These are phyloP conservation scores for Diaporthe citrichinensis DNA, from an alignment of 2,329 filamentous ascomycete genomes.

Conservation along the genomic window DNA sequence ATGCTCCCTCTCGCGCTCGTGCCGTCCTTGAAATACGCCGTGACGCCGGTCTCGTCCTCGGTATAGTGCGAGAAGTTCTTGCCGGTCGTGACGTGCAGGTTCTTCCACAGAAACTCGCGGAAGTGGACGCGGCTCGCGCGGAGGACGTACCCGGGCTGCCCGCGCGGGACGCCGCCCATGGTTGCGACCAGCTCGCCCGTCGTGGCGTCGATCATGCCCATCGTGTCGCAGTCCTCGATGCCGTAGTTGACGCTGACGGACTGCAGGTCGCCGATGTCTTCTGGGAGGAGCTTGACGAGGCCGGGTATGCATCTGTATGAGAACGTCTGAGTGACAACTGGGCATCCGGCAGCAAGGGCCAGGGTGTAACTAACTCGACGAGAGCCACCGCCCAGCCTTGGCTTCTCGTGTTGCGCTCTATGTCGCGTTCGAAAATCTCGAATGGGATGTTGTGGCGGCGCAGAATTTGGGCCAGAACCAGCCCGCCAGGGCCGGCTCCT, in stretches of 20 bases:
- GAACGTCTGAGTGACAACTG: neutral
- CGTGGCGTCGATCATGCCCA: neutral
- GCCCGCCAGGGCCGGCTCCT: neutral
- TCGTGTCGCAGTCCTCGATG: neutral
- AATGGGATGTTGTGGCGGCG: neutral
- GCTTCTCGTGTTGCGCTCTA: neutral
- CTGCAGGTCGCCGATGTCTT: neutral
- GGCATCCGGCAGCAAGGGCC: fast-evolving
- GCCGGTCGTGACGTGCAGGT: neutral
- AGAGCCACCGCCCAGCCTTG: neutral
- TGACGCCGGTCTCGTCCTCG: neutral
- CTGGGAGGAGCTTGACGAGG: neutral
- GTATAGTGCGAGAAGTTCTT: neutral
- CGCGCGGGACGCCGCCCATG: neutral
- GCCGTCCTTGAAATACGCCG: neutral
- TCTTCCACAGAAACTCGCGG: neutral
- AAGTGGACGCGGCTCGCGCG: neutral
- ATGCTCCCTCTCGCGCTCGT: neutral
- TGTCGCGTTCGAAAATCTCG: neutral
- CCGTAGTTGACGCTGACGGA: slow-evolving; percentile 4
- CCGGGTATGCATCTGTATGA: neutral
- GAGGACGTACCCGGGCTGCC: neutral
- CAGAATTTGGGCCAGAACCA: neutral
- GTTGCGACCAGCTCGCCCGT: neutral
- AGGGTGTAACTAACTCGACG: neutral